Evolutionary conservation across 495 filamentous ascomycete species (phyloP), one percentile per base, ranked within the genome.

Genomic region (Aspergillus cristatus): DNA sequence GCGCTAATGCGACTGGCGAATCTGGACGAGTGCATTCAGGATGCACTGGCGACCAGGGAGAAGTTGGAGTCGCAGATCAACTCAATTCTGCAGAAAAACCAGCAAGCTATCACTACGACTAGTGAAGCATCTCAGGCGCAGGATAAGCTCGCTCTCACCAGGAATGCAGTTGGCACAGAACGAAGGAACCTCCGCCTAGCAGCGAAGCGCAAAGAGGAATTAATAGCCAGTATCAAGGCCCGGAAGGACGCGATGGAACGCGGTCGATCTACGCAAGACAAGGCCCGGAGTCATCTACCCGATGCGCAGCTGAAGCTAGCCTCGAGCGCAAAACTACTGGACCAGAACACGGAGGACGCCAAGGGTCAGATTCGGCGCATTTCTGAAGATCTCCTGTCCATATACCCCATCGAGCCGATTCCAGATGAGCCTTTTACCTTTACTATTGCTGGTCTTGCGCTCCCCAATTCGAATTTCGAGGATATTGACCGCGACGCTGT

Each of bases 1-100:
- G 78, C 84, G 1, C 63, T 98, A 31, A 93, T 95, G 82, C 77
- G 81, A 20, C 68, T 98, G 18, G 81, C 84, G 11, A 96, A 86
- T 37, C 65, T 98, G 26, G 88, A 95, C 42, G 83, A 87, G 49
- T 94, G 88, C 41, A 83, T 97, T 24, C 84, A 94, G 57, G 91
- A 98, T 50, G 88, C 89, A 4, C 56, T 95, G 1, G 71, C 75
- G 1, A 96, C 86, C 0, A 73, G 84, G 3, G 79, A 84, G 41
- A 72, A 71, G 35, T 60, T 98, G 7, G 74, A 85, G 7, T 55
- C 71, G 7, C 86, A 95, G 43, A 94, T 97, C 43, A 84, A 78
- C 50, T 59, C 65, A 1, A 70, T 94, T 14, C 64, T 97, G 12
- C 61, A 78, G 14, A 57, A 68, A 7, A 74, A 74, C 34, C 61